Conservation (phyloP, 768 basidiomycete genomes). For the Kondoa malvinella region DNA sequence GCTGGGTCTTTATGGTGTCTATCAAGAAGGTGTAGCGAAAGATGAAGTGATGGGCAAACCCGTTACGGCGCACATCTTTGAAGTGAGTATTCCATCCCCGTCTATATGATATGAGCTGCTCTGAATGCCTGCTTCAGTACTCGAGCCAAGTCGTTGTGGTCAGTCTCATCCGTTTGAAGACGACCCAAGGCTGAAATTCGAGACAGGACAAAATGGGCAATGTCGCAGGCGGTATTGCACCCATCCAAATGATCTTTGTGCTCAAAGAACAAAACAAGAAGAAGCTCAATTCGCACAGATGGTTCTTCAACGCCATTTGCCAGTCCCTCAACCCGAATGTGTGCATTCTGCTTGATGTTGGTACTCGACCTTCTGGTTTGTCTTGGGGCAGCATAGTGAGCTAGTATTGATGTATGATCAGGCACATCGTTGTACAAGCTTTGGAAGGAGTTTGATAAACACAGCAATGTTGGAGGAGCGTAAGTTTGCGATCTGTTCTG, state of each 20-base stretch:
- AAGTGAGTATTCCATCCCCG: constrained; percentile 13
- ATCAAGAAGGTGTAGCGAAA: constrained; percentile 86
- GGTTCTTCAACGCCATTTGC: constrained; percentile 73
- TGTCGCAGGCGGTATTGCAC: constrained; percentile 69
- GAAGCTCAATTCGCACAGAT: constrained; percentile 88
- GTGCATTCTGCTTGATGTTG: constrained; percentile 69
- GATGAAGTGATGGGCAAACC: constrained; percentile 54
- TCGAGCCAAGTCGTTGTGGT: constrained; percentile 79
- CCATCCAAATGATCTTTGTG: constrained; percentile 79
- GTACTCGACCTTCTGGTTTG: constrained; percentile 74
- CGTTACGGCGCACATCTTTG: constrained; percentile 54
- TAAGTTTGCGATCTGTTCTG: too few relatives aligned
- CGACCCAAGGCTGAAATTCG: constrained; percentile 60
- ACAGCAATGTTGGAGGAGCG: constrained; percentile 82
- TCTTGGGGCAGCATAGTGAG: too few relatives aligned
- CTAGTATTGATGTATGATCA: too few relatives aligned
- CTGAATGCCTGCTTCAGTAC: constrained; percentile 32
- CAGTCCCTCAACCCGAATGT: constrained; percentile 35
- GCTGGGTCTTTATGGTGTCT: constrained; percentile 79
- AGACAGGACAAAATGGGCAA: constrained; percentile 59
- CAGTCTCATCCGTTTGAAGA: too few relatives aligned
- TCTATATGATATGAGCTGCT: constrained; percentile 5
- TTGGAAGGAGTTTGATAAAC: constrained; percentile 24
- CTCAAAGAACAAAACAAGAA: constrained; percentile 85
- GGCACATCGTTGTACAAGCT: constrained; percentile 68